phyloP scores from a whole-genome alignment of 2,329 filamentous ascomycete genomes.

The Pseudogymnoascus sp. region DNA sequence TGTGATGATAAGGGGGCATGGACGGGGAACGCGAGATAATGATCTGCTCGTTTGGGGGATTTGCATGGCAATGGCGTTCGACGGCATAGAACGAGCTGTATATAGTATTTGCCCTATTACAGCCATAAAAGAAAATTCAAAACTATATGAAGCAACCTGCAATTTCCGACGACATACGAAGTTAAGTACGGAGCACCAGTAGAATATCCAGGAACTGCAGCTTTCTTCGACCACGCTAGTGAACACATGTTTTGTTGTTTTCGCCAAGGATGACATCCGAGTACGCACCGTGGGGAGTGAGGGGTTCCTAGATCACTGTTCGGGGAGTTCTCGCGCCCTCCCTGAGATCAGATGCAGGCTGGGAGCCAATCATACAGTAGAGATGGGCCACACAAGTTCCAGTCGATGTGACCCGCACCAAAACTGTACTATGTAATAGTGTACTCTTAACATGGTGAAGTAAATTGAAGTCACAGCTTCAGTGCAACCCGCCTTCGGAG shows the following conservation, averaged over 20 bases:
- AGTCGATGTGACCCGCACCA: neutral
- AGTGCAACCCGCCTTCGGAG: neutral
- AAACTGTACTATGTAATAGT: neutral
- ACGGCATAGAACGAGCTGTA: constrained; percentile 10
- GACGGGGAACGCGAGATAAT: constrained; percentile 9
- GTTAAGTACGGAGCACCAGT: neutral
- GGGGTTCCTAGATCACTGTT: neutral
- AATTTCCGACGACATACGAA: neutral
- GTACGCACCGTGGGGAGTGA: neutral
- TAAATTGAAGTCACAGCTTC: neutral
- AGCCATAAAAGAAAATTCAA: constrained; percentile 10
- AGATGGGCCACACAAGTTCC: neutral
- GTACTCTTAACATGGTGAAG: neutral
- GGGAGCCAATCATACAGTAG: neutral
- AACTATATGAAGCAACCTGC: constrained; percentile 3
- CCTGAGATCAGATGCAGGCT: neutral
- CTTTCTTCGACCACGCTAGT: neutral
- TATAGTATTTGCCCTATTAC: constrained; percentile 9
- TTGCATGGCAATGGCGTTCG: constrained; percentile 11
- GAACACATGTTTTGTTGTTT: constrained; percentile 2
- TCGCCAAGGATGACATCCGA: constrained; percentile 3
- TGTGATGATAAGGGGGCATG: constrained; percentile 1
- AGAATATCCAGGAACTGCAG: neutral
- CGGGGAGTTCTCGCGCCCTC: constrained; percentile 6
- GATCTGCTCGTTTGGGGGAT: constrained; percentile 11